Conservation (phyloP, 2,329 filamentous ascomycete genomes). For the Fusarium bactridioides region DNA sequence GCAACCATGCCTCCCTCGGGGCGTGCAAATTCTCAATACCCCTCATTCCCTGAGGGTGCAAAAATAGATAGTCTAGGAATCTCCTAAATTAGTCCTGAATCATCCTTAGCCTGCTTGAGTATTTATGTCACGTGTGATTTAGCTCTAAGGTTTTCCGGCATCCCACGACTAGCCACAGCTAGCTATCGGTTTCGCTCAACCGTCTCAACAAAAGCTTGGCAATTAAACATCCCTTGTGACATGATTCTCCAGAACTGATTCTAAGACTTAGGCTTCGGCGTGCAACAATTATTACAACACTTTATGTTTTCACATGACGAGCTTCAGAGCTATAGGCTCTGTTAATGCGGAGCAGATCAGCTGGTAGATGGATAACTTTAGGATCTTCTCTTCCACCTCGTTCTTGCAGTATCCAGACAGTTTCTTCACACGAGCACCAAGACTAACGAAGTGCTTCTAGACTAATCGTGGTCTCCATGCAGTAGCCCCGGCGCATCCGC, state of each 20-base stretch:
- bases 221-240: background rate
- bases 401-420: background rate
- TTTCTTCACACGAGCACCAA: background rate
- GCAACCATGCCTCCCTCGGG: background rate
- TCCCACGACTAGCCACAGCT: background rate
- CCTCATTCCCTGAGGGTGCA: background rate
- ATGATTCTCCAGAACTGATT: background rate
- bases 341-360: background rate
- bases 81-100: background rate
- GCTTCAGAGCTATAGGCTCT: background rate
- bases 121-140: background rate
- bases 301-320: background rate
- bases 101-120: background rate
- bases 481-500: conserved; percentile 36
- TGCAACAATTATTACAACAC: background rate
- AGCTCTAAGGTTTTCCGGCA: background rate
- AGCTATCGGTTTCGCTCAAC: conserved; percentile 9
- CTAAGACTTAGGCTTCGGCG: background rate
- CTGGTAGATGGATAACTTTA: background rate
- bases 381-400: background rate
- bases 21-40: background rate
- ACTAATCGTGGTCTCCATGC: conserved; percentile 37
- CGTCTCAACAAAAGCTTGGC: background rate
- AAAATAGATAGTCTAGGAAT: background rate
- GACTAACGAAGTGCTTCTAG: conserved; percentile 23